Evolutionary conservation across 768 basidiomycete species (phyloP).

Genomic region (Rhodotorula diobovata): DNA sequence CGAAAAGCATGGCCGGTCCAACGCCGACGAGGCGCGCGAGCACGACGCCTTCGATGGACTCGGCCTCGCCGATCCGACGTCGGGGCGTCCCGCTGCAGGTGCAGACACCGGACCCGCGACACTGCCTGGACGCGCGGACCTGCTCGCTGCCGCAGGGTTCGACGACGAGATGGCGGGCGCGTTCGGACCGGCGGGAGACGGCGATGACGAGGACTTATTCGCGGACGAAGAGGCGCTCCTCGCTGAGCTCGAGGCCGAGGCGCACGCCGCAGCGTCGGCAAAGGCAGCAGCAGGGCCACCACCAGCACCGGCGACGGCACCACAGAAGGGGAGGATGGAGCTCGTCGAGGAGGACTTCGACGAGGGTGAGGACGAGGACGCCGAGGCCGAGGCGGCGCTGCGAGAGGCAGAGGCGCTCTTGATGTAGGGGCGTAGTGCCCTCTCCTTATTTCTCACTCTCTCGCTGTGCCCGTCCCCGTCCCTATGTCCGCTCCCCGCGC

Average conservation of each 20-base stretch:
- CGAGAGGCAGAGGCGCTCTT: constrained; percentile 56
- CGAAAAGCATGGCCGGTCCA: constrained; percentile 52
- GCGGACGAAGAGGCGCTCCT: constrained; percentile 19
- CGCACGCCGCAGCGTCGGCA: background rate
- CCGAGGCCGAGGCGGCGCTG: constrained; percentile 50
- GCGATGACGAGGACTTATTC: constrained; percentile 20
- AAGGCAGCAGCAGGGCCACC: too few relatives aligned
- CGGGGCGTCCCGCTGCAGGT: too few relatives aligned
- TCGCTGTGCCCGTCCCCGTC: too few relatives aligned
- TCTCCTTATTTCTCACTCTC: background rate
- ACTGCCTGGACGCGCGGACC: background rate
- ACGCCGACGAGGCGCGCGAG: constrained; percentile 41
- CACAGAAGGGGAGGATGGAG: background rate
- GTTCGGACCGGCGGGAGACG: background rate
- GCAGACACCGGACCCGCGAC: background rate
- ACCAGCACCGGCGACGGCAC: background rate
- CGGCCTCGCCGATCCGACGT: too few relatives aligned
- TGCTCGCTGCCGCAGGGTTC: background rate
- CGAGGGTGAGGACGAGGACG: constrained; percentile 37
- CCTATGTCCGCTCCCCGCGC: too few relatives aligned
- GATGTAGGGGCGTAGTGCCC: constrained; percentile 47
- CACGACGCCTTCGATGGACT: constrained; percentile 49
- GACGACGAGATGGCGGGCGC: too few relatives aligned
- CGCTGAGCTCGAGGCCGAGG: background rate
- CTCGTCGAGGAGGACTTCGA: background rate